Evolutionary conservation across 768 basidiomycete species (phyloP).

Genomic region (Lanmaoa rubissima): DNA sequence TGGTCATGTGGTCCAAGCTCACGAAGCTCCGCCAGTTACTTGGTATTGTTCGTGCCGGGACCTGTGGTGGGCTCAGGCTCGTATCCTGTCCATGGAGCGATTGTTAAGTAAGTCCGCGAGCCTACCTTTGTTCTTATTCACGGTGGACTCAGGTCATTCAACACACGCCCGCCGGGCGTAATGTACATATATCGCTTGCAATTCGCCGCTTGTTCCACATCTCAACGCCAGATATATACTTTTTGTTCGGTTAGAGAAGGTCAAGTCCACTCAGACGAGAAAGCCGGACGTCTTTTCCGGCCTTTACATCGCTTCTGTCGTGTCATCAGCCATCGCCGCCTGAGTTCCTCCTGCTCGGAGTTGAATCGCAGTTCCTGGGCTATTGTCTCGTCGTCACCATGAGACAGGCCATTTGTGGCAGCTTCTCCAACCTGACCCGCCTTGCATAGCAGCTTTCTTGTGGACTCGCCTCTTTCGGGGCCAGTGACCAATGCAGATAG

Average conservation of each 20-base stretch:
- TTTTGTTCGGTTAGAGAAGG: neutral
- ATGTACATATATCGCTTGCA: neutral
- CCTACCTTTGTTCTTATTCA: neutral
- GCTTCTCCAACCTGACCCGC: neutral
- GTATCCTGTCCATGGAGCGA: neutral
- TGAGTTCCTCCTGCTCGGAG: constrained; percentile 10
- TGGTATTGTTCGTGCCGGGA: neutral
- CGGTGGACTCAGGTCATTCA: neutral
- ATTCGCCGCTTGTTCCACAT: neutral
- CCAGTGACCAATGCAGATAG: neutral
- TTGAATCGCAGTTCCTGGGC: neutral
- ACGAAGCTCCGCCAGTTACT: neutral
- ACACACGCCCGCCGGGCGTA: too few relatives aligned
- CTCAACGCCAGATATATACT: neutral
- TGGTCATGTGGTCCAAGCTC: neutral
- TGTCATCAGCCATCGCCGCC: constrained; percentile 6
- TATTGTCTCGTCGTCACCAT: neutral
- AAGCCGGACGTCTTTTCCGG: neutral
- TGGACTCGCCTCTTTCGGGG: neutral
- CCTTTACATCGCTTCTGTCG: neutral
- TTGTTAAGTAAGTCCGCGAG: neutral
- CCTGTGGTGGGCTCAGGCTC: too few relatives aligned
- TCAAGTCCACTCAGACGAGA: neutral
- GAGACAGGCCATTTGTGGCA: neutral
- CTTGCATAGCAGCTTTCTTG: neutral